Evolutionary conservation across 2,329 filamentous ascomycete genomes (phyloP), one percentile per base, ranked within the genome.

Genomic region (Penicillium sp.): DNA sequence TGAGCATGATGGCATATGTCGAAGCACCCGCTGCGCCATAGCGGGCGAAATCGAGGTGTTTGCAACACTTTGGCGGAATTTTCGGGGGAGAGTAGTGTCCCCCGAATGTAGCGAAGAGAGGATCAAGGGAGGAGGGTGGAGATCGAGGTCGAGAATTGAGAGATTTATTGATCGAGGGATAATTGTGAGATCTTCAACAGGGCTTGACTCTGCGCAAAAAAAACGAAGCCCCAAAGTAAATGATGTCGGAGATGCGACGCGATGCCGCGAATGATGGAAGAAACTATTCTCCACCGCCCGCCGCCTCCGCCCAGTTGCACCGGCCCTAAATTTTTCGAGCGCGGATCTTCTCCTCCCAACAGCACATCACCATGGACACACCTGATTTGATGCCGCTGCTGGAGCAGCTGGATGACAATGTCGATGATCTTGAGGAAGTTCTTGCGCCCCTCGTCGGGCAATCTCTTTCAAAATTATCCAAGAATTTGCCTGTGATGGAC

Each of bases 401-500:
- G 47, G 85, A 89, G 65, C 83, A 87, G 71, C 85, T 97, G 48
- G 87, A 91, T 62, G 83, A 85, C 63, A 86, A 92, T 70, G 84
- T 97, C 47, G 90, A 95, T 74, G 84, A 87, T 51, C 82, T 97
- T 43, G 86, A 95, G 69, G 83, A 87, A 31, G 81, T 84, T 3
- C 80, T 97, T 24, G 76, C 84, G 59, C 91, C 93, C n/a, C 77
- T 97, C 5, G 77, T 96, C 23, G 79, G 81, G 31, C 81, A 81
- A 46, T 74, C 83, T 1, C 77, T 97, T 39, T 79, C 85, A 47
- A 84, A 87, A 36, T 83, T 85, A 52, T 86, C 91, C 5, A 87
- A 86, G 51, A 91, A 91, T 69, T 81, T 97, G 24, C 92, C 93
- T 1, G 81, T 97, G n/a, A 82, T 99, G 56, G 93, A 97, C 79